Base-by-base conservation (phyloP, 2,329 filamentous ascomycete species). In the Xylariaceae sp. region DNA sequence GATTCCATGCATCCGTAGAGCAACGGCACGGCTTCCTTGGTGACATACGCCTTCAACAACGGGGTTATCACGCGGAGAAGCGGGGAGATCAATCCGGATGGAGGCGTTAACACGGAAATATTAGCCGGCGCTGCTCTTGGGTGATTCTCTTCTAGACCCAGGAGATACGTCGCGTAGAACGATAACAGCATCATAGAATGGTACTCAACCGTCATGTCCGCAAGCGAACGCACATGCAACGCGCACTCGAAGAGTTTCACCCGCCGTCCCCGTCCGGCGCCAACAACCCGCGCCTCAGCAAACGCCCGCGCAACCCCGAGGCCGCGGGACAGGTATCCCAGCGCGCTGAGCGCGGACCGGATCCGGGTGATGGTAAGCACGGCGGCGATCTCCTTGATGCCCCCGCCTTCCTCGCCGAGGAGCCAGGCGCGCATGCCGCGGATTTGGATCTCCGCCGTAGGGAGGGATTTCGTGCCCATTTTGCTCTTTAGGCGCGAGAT, bases 401-500 rank as follows among this genome's bases (percentile, higher is more conserved):
- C 84, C 43, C 79, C 70, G 0, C 83, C 83, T 51, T 80, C 72
- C 5, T 73, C 68, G 2, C 83, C 84, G 12, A 87, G 69, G 1
- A 86, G 71, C 67, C 79, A 77, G 1, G 70, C 78, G 8, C 79
- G 73, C 66, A 75, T 76, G 2, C 70, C 73, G 19, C 72, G 71
- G 1, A 82, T 69, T 54, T 81, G 80, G 3, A 86, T 74, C 62
- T 86, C 83, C 0, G 83, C 83, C 0, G 83, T 86, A 0, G 83
- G 82, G 0, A 86, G 68, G 3, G 77, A 72, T 49, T 77, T 79
- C 0, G 82, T 85, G 15, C 83, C 83, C n/a, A 85, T 71, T 60
- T 86, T 86, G 61, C 76, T 76, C 66, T 86, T 86, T 5, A 86
- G 68, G 0, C 81, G 74, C 54, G 81, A 77, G 51, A 85, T 81